These are phyloP conservation scores for Pilaira anomala DNA, from an alignment of 192 early-diverging fungal genomes.

Conservation along the genomic window DNA sequence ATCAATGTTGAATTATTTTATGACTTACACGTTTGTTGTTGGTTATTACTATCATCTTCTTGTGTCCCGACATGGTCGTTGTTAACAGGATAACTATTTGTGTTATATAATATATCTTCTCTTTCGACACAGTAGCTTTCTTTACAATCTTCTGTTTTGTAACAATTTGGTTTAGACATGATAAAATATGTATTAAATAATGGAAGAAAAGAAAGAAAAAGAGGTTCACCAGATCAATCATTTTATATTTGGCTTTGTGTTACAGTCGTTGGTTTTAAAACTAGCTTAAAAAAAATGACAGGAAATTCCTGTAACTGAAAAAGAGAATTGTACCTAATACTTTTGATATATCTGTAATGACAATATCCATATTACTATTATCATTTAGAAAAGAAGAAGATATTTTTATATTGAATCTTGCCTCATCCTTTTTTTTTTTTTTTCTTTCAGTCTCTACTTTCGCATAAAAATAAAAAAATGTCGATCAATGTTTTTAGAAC, in stretches of 20 bases:
- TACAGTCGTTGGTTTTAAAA: neutral
- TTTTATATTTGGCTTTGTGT: neutral
- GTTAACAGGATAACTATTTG: neutral
- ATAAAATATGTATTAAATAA: neutral
- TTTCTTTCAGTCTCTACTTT: no score
- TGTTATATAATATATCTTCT: neutral
- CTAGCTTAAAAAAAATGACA: neutral
- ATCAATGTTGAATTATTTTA: neutral
- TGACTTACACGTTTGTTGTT: neutral
- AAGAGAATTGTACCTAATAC: no score
- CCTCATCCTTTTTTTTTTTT: no score
- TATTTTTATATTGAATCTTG: no score
- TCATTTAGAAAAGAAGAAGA: no score
- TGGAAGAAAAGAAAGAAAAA: neutral
- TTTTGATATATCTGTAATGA: no score
- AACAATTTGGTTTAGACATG: conserved; percentile 2
- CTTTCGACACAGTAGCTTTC: conserved; percentile 16
- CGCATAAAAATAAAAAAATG: no score
- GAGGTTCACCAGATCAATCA: neutral
- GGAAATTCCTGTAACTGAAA: neutral
- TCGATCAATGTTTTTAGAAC: no score
- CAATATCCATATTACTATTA: no score
- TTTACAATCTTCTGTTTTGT: conserved; percentile 23
- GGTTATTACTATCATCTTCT: neutral
- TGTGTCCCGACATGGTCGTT: neutral